Base-by-base conservation (phyloP, 2,329 filamentous ascomycete genomes). In the Botrytis paeoniae region DNA sequence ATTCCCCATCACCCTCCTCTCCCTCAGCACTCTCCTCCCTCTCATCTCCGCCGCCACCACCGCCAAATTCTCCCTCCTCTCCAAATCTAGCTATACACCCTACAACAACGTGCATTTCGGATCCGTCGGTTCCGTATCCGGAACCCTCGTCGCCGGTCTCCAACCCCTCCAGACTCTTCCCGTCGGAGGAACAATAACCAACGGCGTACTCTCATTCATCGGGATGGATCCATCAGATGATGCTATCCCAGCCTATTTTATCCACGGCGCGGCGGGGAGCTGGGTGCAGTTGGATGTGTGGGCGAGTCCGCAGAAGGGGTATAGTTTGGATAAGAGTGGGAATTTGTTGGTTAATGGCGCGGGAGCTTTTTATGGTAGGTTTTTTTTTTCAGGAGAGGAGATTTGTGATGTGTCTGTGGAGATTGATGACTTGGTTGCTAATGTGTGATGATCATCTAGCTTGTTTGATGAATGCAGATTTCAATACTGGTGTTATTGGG, bases 91-190 rank as follows among this genome's bases (percentile, higher is more conserved):
- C 25, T 69, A 69, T 54, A 35, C 18, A 4, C 14, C 66, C 16
- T 69, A 61, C 39, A 69, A 69, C 54, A 69, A 45, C 39, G 18
- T 45, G 10, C 66, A 45, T 7, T 61, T 69, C 39, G n/a, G 54
- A 3, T 32, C 37, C 5, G 39, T 69, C 16, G 39, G 51, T 8
- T 43, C 35, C 37, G 18, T 60, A 7, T 16, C 14, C 12, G 51
- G 66, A 1, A 69, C 37, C 1, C 66, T 60, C 16, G 39, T 69
- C 20, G 39, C 37, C 9, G 66, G 51, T 20, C 66, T 69, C 20
- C 54, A 60, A 45, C 66, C 54, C 4, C 12, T 7, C 12, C 66
- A 60, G n/a, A 37, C 51, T 29, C 37, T 69, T 43, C 66, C 66
- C 37, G n/a, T 69, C 1, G 54, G 54, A 20, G 66, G 66, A 41